Evolutionary conservation across 352 stramenopile species (phyloP).

Genomic region (Peronosclerospora sorghi): DNA sequence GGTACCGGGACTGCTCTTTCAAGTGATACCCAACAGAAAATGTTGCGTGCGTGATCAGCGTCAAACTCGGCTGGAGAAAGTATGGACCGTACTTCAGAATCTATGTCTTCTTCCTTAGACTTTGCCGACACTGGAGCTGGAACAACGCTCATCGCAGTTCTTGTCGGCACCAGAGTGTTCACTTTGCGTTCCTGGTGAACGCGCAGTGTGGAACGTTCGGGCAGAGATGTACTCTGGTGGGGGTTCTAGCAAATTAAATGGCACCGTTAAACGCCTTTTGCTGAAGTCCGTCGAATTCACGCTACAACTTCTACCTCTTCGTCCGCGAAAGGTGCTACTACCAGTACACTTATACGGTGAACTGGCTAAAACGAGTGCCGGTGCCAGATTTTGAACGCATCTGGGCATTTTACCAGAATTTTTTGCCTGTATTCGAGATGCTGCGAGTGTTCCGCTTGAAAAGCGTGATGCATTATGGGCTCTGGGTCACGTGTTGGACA

Average conservation of each 20-base stretch:
- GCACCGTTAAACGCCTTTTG: slow-evolving; percentile 54
- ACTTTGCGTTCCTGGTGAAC: slow-evolving; percentile 66
- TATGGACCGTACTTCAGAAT: slow-evolving; percentile 64
- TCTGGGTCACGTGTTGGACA: slow-evolving; percentile 72
- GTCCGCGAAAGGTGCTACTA: slow-evolving; percentile 63
- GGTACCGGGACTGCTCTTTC: slow-evolving; percentile 28
- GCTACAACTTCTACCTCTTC: slow-evolving; percentile 67
- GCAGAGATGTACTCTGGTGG: slow-evolving; percentile 66
- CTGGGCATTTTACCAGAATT: slow-evolving; percentile 78
- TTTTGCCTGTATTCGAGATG: slow-evolving; percentile 67
- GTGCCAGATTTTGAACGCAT: slow-evolving; percentile 69
- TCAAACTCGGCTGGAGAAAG: slow-evolving; percentile 32
- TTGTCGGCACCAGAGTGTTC: slow-evolving; percentile 59
- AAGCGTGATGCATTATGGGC: slow-evolving; percentile 80
- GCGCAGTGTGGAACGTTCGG: slow-evolving; percentile 81
- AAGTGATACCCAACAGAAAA: slow-evolving; percentile 48
- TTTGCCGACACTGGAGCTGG: slow-evolving; percentile 67
- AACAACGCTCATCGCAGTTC: slow-evolving; percentile 64
- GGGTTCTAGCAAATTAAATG: slow-evolving; percentile 28
- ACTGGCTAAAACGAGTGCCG: slow-evolving; percentile 71
- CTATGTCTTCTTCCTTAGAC: slow-evolving; percentile 32
- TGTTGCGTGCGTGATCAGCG: slow-evolving; percentile 36
- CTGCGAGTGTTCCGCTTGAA: slow-evolving; percentile 71
- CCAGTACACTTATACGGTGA: slow-evolving; percentile 80
- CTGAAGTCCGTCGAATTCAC: slow-evolving; percentile 88